Percentiles rank a stretch among this genome's conserved stretches.
These are phyloP conservation scores for Udeniomyces megalosporus DNA, from an alignment of 768 basidiomycete genomes.

Conservation along the genomic window DNA sequence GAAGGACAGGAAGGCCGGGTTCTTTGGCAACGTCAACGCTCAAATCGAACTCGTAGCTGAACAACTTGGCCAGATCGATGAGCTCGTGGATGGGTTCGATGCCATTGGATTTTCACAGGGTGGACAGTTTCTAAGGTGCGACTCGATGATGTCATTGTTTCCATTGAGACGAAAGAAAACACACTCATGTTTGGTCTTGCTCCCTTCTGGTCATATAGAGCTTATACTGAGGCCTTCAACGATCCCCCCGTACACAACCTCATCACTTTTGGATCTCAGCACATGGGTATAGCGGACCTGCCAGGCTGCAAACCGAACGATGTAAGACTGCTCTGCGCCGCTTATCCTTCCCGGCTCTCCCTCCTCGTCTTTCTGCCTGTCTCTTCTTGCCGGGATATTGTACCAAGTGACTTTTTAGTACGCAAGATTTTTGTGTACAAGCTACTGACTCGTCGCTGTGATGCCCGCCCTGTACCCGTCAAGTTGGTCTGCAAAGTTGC, in stretches of 20 bases:
- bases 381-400: too few relatives aligned
- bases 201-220: conserved; percentile 32
- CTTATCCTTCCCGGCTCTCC: too few relatives aligned
- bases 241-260: conserved; percentile 58
- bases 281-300: conserved; percentile 38
- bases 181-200: background rate
- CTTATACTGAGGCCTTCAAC: conserved; percentile 62
- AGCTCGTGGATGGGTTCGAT: conserved; percentile 53
- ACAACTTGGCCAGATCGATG: conserved; percentile 48
- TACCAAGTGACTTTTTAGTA: too few relatives aligned
- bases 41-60: conserved; percentile 50
- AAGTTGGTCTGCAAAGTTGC: conserved; percentile 49
- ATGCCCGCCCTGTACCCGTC: background rate
- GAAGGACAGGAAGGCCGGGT: conserved; percentile 29
- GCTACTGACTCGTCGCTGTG: background rate
- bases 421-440: background rate
- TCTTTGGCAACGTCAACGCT: conserved; percentile 55
- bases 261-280: conserved; percentile 37
- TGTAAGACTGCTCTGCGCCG: background rate
- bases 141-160: background rate
- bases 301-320: conserved; percentile 50
- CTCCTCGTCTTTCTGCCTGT: too few relatives aligned
- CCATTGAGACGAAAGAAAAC: background rate
- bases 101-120: conserved; percentile 82
- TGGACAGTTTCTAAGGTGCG: conserved; percentile 50